phyloP scores from a whole-genome alignment of 257 asterid species.

The Scutellaria barbata region DNA sequence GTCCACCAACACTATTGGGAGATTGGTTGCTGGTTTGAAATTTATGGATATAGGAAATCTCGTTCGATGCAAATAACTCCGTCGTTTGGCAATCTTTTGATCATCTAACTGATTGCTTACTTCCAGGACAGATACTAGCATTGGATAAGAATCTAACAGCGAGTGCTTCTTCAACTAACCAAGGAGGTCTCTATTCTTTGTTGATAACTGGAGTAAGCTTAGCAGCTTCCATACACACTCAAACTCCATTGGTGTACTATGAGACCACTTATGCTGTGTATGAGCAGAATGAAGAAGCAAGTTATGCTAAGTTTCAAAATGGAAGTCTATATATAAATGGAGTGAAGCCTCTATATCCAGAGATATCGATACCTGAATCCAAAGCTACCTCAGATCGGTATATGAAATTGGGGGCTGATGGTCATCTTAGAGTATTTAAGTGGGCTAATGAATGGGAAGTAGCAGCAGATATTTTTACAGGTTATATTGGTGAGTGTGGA shows the following conservation, averaged over 20 bases:
- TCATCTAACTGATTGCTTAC: slow-evolving; percentile 44
- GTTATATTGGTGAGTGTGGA: slow-evolving; percentile 31
- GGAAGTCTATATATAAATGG: slow-evolving; percentile 43
- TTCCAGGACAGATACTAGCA: slow-evolving; percentile 46
- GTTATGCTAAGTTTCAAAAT: slow-evolving; percentile 45
- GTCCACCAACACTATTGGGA: slow-evolving; percentile 52
- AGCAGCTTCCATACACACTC: slow-evolving; percentile 24
- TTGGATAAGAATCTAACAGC: slow-evolving; percentile 44
- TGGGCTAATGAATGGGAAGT: slow-evolving; percentile 39
- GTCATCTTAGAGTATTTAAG: slow-evolving; percentile 49
- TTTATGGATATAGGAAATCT: slow-evolving; percentile 50
- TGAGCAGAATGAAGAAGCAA: slow-evolving; percentile 17
- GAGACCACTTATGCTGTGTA: fast-evolving
- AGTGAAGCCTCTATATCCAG: slow-evolving; percentile 27
- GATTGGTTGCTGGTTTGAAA: slow-evolving; percentile 39
- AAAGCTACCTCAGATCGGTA: slow-evolving; percentile 41
- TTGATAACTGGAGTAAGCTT: slow-evolving; percentile 31
- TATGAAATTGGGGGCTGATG: slow-evolving; percentile 46
- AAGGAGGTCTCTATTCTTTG: slow-evolving; percentile 34
- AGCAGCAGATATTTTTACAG: slow-evolving; percentile 35
- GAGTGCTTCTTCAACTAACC: slow-evolving; percentile 40
- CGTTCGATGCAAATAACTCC: slow-evolving; percentile 23
- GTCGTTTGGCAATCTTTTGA: slow-evolving; percentile 57
- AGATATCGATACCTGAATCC: background rate
- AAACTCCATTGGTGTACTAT: slow-evolving; percentile 43